Evolutionary conservation across 176 grass and related monocot genomes (phyloP), one percentile per base, ranked within the genome.

Genomic region (Leersia perrieri): DNA sequence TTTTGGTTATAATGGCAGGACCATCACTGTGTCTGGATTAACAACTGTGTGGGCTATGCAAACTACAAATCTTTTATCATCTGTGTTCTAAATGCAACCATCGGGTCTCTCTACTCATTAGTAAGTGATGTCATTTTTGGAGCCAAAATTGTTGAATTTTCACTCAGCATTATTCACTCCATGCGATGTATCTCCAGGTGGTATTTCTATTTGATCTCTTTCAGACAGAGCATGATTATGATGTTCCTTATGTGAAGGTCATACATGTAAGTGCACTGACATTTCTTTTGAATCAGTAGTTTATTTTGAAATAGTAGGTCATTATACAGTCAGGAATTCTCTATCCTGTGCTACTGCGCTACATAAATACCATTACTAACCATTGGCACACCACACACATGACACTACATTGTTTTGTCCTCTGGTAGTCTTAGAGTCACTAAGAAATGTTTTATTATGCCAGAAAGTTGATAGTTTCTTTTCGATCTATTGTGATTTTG

Each of bases 1-100:
- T 58, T 11, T 58, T 32, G 8, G 33, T 81, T 35, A 66, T 1
- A n/a, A 75, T 88, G 64, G 61, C 82, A 99, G 96, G 96, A 99
- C 86, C 96, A 99, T 89, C 96, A 99, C 66, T 99, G 96, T 84
- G 78, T 91, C 7, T 99, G 96, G 92, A 93, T 99, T 74, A 91
- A 92, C 82, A 99, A 99, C 78, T 99, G 96, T 33, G 92, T 99
- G 62, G 96, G 96, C 53, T 99, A 99, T 67, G 67, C 88, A 16
- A 99, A 99, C 60, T 99, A 95, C 85, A 99, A 99, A 70, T 25
- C 90, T 7, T 99, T 91, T 75, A 83, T 99, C 68, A 84, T 99
- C 33, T 99, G 88, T 49, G 82, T 95, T 45, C 88, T 99, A 25
- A 81, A 95, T 91, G 96, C 90, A 73, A 83, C 92, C 57, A 79